Percentiles rank a stretch among this genome's conserved stretches.
Conservation (phyloP, 2,329 filamentous ascomycete species). For the Coleophoma crateriformis region DNA sequence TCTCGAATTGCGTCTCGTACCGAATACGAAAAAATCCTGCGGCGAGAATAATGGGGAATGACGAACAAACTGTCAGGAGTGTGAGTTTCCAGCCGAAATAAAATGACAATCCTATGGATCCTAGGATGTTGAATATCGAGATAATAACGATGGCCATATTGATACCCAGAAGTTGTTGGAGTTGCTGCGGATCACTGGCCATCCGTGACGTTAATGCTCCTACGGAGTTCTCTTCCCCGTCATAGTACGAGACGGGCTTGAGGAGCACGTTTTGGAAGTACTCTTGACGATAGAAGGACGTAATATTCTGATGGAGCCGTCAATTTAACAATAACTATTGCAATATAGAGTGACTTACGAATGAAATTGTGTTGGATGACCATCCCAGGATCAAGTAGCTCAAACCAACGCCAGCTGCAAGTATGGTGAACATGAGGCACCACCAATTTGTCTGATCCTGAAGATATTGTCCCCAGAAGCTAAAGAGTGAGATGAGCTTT, state of each 20-base stretch:
- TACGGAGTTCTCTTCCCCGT: constrained; percentile 35
- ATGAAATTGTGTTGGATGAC: constrained; percentile 30
- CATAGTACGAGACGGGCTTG: constrained; percentile 34
- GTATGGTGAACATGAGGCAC: constrained; percentile 41
- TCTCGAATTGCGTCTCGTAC: constrained; percentile 46
- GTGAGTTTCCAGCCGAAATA: constrained; percentile 71
- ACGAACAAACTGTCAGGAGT: constrained; percentile 57
- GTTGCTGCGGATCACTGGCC: constrained; percentile 37
- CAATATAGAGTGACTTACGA: constrained; percentile 20
- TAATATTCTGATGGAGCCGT: constrained; percentile 22
- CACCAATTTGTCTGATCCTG: constrained; percentile 33
- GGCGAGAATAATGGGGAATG: constrained; percentile 40
- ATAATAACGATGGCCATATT: constrained; percentile 49
- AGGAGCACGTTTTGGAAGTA: constrained; percentile 35
- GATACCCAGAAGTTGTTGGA: constrained; percentile 40
- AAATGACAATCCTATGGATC: constrained; percentile 60
- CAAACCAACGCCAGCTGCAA: constrained; percentile 33
- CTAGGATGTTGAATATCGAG: constrained; percentile 59
- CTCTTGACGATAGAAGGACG: constrained; percentile 30
- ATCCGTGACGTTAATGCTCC: constrained; percentile 38
- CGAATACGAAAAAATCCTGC: constrained; percentile 41
- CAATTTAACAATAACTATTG: constrained; percentile 11
- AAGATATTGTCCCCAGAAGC: constrained; percentile 13
- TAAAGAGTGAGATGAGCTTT: constrained; percentile 24
- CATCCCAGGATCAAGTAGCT: constrained; percentile 20